Base-by-base conservation (phyloP, 139 green algal genomes). In the Chlamydomonas schloesseri region DNA sequence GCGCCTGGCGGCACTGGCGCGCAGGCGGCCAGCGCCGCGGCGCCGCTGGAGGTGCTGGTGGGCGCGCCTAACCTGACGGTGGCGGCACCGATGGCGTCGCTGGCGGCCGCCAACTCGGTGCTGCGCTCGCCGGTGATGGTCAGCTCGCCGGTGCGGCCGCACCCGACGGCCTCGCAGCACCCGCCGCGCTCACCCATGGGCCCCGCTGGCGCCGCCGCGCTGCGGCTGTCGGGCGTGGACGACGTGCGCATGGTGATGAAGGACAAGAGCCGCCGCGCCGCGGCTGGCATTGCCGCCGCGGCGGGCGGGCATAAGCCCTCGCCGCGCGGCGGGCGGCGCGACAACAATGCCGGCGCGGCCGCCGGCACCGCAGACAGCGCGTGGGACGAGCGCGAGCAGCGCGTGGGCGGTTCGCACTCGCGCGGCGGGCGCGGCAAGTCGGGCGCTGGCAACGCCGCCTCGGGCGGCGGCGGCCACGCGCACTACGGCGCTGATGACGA, bases 241-340 rank as follows among this genome's bases (percentile, higher is more conserved):
- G 88, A 91, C 46, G 83, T 91, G 23, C 77, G 88, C 13, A 69
- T 72, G 18, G 65, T 79, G 1, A 80, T 81, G 60, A 75, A 76
- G 46, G 88, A 91, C 67, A 91, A 91, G 78, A 83, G 65, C 20
- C 71, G 79, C 15, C 83, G 83, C 2, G 42, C 73, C 6, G 70
- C 34, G 3, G 46, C 46, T 1, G n/a, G 64, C 18, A 87, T 83
- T 28, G 29, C 31, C 64, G 84, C 86, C 36, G 77, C 79, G 28
- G 70, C 71, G 5, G n/a, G 21, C 37, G 62, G 36, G n/a, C 31
- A 9, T 26, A 80, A 90, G 71, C 79, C 86, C n/a, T 58, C 71
- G 62, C 81, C 69, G 36, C 81, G 69, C 69, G n/a, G 34, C 69
- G 60, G 79, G n/a, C 60, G 47, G 5, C 50, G 28, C 31, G 26